These are phyloP conservation scores for Pouteria campechiana DNA, from an alignment of 179 eudicot genomes.

Conservation along the genomic window DNA sequence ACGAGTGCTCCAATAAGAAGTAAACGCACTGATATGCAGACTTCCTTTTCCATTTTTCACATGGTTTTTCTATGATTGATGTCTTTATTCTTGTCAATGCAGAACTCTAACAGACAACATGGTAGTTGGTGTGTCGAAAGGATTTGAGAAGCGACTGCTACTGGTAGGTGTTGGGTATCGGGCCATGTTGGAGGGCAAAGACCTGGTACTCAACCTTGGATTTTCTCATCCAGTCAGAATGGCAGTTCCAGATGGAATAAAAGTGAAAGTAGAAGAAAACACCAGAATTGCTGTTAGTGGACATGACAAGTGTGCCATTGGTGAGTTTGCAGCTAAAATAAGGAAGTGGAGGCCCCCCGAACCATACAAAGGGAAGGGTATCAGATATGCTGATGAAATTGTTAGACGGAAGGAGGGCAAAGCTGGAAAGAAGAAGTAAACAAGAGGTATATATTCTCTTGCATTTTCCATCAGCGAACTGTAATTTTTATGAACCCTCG, in stretches of 20 bases:
- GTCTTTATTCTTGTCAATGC: slow-evolving; percentile 9
- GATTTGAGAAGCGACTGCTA: slow-evolving; percentile 82
- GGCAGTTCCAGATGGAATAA: slow-evolving; percentile 52
- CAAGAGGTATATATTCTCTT: background rate
- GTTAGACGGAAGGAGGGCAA: slow-evolving; percentile 85
- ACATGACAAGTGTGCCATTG: slow-evolving; percentile 64
- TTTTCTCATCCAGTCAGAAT: slow-evolving; percentile 90
- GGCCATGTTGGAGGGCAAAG: slow-evolving; percentile 71
- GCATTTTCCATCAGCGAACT: no score
- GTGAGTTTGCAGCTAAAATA: slow-evolving; percentile 85
- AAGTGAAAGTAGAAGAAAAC: slow-evolving; percentile 84
- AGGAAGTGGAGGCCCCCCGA: slow-evolving; percentile 97
- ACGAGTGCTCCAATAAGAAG: no score
- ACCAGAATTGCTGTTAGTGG: slow-evolving; percentile 71
- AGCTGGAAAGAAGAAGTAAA: slow-evolving; percentile 92
- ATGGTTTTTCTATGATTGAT: background rate
- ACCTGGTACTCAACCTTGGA: slow-evolving; percentile 67
- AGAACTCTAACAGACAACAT: slow-evolving; percentile 95
- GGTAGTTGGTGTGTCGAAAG: slow-evolving; percentile 89
- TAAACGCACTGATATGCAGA: no score
- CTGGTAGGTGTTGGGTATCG: slow-evolving; percentile 91
- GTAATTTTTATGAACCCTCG: no score
- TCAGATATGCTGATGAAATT: slow-evolving; percentile 76
- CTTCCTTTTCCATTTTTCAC: no score
- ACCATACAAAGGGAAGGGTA: slow-evolving; percentile 96